These are phyloP conservation scores for Raffaelea ambrosiae DNA, from an alignment of 2,329 filamentous ascomycete species.

Conservation along the genomic window DNA sequence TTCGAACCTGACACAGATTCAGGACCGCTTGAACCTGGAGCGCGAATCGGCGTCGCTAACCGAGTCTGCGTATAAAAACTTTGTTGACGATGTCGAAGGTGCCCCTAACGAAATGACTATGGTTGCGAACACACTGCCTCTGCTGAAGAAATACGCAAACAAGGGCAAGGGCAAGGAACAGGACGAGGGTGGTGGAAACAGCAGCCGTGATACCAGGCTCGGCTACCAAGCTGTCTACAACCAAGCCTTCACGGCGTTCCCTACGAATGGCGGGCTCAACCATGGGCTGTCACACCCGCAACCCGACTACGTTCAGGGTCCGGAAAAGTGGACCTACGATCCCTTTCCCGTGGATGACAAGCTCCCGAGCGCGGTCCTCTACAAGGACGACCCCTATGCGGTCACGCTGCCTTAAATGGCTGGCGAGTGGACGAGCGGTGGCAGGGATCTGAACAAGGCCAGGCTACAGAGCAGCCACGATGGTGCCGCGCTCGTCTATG, in stretches of 20 bases:
- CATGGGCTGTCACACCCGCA: constrained; percentile 18
- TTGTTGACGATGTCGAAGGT: constrained; percentile 6
- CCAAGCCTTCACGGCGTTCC: constrained; percentile 16
- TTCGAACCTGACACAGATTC: constrained; percentile 11
- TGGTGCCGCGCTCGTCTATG: constrained; percentile 19
- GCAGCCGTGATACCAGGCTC: too few relatives aligned
- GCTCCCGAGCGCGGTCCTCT: constrained; percentile 12
- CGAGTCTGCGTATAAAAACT: constrained; percentile 8
- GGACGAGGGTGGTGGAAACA: too few relatives aligned
- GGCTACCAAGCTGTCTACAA: constrained; percentile 7
- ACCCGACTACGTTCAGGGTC: constrained; percentile 20
- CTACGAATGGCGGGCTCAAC: constrained; percentile 19
- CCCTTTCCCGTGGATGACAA: constrained; percentile 11
- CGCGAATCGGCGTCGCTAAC: constrained; percentile 10
- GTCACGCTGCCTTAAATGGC: constrained; percentile 18
- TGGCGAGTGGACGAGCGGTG: constrained; percentile 16
- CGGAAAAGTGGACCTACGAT: constrained; percentile 7
- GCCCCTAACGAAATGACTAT: constrained; percentile 13
- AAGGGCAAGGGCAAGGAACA: too few relatives aligned
- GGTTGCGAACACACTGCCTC: constrained; percentile 4
- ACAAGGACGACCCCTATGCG: constrained; percentile 11
- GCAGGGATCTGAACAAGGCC: constrained; percentile 10
- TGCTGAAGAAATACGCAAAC: constrained; percentile 7
- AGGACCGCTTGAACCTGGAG: constrained; percentile 2
- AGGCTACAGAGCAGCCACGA: constrained; percentile 10